phyloP scores from a whole-genome alignment of 75 land plant genomes.

The Chamaecyparis obtusa region DNA sequence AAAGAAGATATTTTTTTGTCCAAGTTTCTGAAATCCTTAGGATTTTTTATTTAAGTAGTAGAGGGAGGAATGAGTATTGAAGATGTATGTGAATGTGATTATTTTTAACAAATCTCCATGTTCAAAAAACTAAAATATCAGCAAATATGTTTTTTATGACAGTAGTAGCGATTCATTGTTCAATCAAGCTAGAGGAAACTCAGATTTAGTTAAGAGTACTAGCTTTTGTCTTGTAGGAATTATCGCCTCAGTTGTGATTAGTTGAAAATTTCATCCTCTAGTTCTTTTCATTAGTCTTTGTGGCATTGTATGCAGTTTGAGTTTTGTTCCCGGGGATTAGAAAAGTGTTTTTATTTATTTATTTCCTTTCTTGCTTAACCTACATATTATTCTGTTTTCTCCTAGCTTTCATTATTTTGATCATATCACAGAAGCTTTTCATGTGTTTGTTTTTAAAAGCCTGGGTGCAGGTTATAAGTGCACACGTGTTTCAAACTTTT shows the following conservation, averaged over 20 bases:
- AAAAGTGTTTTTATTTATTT: background rate
- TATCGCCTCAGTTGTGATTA: background rate
- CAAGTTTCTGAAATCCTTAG: no score
- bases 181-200: background rate
- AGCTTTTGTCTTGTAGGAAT: background rate
- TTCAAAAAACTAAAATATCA: background rate
- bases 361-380: background rate
- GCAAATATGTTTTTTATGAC: background rate
- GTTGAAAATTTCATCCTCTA: background rate
- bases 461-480: background rate
- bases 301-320: background rate
- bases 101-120: background rate
- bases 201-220: background rate
- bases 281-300: background rate
- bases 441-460: background rate
- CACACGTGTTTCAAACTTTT: background rate
- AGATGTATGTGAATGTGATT: background rate
- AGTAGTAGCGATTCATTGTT: background rate
- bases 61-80: no score
- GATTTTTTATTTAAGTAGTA: no score
- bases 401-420: background rate
- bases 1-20: no score
- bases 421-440: background rate
- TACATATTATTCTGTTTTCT: background rate
- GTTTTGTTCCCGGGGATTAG: background rate